Evolutionary conservation across 805 yeast genomes (phyloP), one percentile per base, ranked within the genome.

Genomic region (Yamadazyma sp.): DNA sequence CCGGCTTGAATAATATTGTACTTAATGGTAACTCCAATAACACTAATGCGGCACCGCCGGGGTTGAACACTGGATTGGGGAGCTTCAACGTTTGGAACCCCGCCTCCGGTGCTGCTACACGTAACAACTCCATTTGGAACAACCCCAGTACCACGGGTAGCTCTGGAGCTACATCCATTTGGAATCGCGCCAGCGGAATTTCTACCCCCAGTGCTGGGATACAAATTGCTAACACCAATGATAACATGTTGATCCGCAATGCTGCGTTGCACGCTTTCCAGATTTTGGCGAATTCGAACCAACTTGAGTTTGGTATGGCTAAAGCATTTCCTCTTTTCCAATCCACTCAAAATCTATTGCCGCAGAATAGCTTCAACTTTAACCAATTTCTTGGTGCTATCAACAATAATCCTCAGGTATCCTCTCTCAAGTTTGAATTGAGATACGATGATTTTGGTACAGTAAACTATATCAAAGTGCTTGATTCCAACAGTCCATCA

Each of bases 391-490:
- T 69, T 37, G 44, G 47, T 12, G 49, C 49, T 6, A 55, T 60
- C 21, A 55, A 54, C 12, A 44, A 62, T 21, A 44, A 38, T n/a
- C 10, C 26, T 5, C 14, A 28, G 7, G 13, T 37, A 6, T 35
- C 57, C 10, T 52, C 55, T 4, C 54, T 60, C 38, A 54, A 56
- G 16, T 75, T 73, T 48, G 75, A 71, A 15, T 53, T 71, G 28
- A 47, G 67, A 15, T 68, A 66, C 47, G 78, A 74, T 44, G 74
- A 71, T 38, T 54, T 63, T 28, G 73, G 74, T 1, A 62, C 59
- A n/a, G 72, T 73, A 3, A 60, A 65, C 6, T 71, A 64, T 45
- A 58, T 73, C 24, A 66, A 67, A 45, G 59, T 60, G 14, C 42
- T 41, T 7, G 40, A 32, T 11, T 13, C 14, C 12, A 20, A 29